Percentiles rank a stretch among this genome's conserved stretches.
Conservation (phyloP, 1,284 basidiomycete genomes). For the Serendipita sp. region DNA sequence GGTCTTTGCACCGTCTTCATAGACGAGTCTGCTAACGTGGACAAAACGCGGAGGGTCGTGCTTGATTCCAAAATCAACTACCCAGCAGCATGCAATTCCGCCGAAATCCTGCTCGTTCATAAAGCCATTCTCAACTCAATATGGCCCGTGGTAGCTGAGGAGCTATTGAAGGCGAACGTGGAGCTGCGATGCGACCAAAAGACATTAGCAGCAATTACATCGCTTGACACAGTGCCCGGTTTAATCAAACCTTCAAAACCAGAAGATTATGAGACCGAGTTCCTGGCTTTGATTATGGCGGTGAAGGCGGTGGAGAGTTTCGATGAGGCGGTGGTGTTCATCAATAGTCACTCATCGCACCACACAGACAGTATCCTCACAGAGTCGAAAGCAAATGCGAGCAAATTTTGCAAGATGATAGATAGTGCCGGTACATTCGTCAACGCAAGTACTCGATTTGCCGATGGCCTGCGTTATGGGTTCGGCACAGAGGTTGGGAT, state of each 20-base stretch:
- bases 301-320: slow-evolving; percentile 64
- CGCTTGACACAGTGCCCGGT: slow-evolving; percentile 19
- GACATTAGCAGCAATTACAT: slow-evolving; percentile 41
- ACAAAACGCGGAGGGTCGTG: slow-evolving; percentile 69
- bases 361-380: slow-evolving; percentile 93
- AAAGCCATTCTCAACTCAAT: slow-evolving; percentile 49
- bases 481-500: slow-evolving; percentile 98
- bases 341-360: slow-evolving; percentile 86
- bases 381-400: slow-evolving; percentile 52
- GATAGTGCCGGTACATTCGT: slow-evolving; percentile 89
- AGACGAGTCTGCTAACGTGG: slow-evolving; percentile 65
- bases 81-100: slow-evolving; percentile 80
- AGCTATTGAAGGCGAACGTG: slow-evolving; percentile 59
- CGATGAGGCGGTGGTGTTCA: slow-evolving; percentile 66
- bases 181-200: slow-evolving; percentile 64
- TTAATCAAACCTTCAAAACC: slow-evolving; percentile 36
- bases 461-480: slow-evolving; percentile 94
- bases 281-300: slow-evolving; percentile 72
- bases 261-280: slow-evolving; percentile 74
- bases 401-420: slow-evolving; percentile 72
- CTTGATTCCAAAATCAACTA: slow-evolving; percentile 95
- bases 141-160: slow-evolving; percentile 68
- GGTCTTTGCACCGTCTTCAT: slow-evolving; percentile 85
- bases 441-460: slow-evolving; percentile 90
- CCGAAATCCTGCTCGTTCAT: slow-evolving; percentile 84